Conservation (phyloP, 306 rosid genomes). For the Arachis hypogaea region DNA sequence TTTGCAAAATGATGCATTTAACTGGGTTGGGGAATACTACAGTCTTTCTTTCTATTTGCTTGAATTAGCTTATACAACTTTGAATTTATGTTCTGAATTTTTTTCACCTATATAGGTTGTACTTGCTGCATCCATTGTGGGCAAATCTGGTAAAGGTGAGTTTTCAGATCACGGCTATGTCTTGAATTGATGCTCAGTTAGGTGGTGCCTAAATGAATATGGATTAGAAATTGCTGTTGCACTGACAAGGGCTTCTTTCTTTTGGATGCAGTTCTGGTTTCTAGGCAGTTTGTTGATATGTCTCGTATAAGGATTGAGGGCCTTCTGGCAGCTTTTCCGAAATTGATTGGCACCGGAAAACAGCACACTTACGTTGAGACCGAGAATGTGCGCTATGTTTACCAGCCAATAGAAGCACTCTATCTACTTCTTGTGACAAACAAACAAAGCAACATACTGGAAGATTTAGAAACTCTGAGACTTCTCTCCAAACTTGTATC, state of each 20-base stretch:
- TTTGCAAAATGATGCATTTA: slow-evolving; percentile 19
- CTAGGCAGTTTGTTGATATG: slow-evolving; percentile 94
- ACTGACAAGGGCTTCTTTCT: neutral
- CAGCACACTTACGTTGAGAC: slow-evolving; percentile 97
- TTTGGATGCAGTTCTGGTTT: slow-evolving; percentile 76
- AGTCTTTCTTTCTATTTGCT: neutral
- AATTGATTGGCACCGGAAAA: slow-evolving; percentile 93
- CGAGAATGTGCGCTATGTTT: slow-evolving; percentile 95
- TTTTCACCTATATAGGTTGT: slow-evolving; percentile 58
- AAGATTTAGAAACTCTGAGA: slow-evolving; percentile 93
- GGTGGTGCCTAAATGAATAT: slow-evolving; percentile 17
- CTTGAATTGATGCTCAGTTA: slow-evolving; percentile 8
- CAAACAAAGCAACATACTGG: slow-evolving; percentile 94
- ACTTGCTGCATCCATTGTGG: slow-evolving; percentile 46
- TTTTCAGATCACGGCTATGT: neutral
- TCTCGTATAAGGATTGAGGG: slow-evolving; percentile 95
- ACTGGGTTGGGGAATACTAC: slow-evolving; percentile 7
- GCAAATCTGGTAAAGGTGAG: slow-evolving; percentile 8
- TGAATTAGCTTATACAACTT: neutral
- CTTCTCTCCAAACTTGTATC: slow-evolving; percentile 96
- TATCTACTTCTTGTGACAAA: slow-evolving; percentile 94
- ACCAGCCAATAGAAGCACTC: slow-evolving; percentile 93
- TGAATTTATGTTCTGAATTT: slow-evolving; percentile 25
- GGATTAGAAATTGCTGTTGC: slow-evolving; percentile 3
- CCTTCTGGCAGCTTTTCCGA: slow-evolving; percentile 96